Conservation (phyloP, 208 protist species). For the Chromosphaera perkinsii region DNA sequence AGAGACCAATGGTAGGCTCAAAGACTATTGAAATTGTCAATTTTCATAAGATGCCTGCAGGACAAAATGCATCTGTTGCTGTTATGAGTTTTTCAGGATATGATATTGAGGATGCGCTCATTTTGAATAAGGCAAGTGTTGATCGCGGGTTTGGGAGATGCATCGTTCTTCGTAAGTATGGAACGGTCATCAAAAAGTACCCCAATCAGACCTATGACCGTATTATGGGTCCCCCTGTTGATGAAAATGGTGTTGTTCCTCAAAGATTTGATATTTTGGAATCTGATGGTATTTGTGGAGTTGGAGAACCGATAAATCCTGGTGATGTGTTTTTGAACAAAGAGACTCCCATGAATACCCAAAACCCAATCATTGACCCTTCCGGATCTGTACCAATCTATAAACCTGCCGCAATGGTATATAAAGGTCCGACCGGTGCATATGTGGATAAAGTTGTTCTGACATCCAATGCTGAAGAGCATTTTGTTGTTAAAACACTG, state of each 20-base stretch:
- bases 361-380: slow-evolving; percentile 34
- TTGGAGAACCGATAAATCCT: slow-evolving; percentile 71
- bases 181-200: slow-evolving; percentile 53
- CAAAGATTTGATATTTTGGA: slow-evolving; percentile 62
- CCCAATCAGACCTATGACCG: slow-evolving; percentile 44
- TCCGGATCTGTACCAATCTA: slow-evolving; percentile 1
- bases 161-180: slow-evolving; percentile 68
- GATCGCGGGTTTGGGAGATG: slow-evolving; percentile 94
- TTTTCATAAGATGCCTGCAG: slow-evolving; percentile 93
- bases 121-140: slow-evolving; percentile 89
- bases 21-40: slow-evolving; percentile 88
- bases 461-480: slow-evolving; percentile 74
- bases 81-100: slow-evolving; percentile 99
- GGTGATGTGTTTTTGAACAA: slow-evolving; percentile 91
- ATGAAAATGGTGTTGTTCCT: neutral
- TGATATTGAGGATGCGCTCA: slow-evolving; percentile 99
- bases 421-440: slow-evolving; percentile 36
- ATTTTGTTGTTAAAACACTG: slow-evolving; percentile 85
- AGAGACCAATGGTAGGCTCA: slow-evolving; percentile 89
- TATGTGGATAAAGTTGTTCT: slow-evolving; percentile 83
- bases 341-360: slow-evolving; percentile 63
- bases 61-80: slow-evolving; percentile 98
- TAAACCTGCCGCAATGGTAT: slow-evolving; percentile 1
- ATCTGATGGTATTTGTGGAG: slow-evolving; percentile 80
- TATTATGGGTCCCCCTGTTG: slow-evolving; percentile 12